Evolutionary conservation across 1,284 basidiomycete species (phyloP).

Genomic region (Boletus albobrunnescens): DNA sequence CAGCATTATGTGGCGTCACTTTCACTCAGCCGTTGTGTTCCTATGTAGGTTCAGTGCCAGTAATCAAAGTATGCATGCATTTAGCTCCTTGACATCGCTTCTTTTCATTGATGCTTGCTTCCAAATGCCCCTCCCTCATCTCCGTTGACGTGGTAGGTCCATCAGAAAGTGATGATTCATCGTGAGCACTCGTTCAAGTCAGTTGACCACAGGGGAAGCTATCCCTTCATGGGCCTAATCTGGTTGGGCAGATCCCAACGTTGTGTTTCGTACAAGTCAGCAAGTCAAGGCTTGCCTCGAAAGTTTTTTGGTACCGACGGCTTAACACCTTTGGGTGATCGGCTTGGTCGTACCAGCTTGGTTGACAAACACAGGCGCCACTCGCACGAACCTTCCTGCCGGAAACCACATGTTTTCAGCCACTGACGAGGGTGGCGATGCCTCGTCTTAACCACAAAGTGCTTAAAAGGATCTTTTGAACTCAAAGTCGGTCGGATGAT

Average conservation of each 20-base stretch:
- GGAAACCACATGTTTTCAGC: constrained; percentile 25
- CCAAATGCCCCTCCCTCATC: constrained; percentile 16
- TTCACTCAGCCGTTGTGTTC: constrained; percentile 1
- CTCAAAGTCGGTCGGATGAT: background rate
- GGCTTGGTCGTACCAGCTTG: background rate
- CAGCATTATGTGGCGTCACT: constrained; percentile 17
- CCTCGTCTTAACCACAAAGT: constrained; percentile 13
- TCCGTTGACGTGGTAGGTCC: constrained; percentile 17
- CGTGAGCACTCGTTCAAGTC: background rate
- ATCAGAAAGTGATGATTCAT: background rate
- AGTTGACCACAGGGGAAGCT: background rate
- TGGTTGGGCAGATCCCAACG: background rate
- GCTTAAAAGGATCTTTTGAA: background rate
- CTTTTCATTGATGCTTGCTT: constrained; percentile 17
- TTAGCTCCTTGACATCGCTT: constrained; percentile 11
- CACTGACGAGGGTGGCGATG: constrained; percentile 17
- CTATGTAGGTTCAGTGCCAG: constrained; percentile 4
- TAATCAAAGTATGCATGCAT: constrained; percentile 11
- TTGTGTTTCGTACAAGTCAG: constrained; percentile 3
- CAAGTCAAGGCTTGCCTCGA: constrained; percentile 1
- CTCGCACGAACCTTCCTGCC: constrained; percentile 16
- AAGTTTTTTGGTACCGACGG: constrained; percentile 10
- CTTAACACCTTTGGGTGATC: constrained; percentile 2
- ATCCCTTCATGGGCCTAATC: background rate
- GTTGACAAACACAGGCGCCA: constrained; percentile 15